Conservation (phyloP, 305 asterid genomes). For the Lippia alba region DNA sequence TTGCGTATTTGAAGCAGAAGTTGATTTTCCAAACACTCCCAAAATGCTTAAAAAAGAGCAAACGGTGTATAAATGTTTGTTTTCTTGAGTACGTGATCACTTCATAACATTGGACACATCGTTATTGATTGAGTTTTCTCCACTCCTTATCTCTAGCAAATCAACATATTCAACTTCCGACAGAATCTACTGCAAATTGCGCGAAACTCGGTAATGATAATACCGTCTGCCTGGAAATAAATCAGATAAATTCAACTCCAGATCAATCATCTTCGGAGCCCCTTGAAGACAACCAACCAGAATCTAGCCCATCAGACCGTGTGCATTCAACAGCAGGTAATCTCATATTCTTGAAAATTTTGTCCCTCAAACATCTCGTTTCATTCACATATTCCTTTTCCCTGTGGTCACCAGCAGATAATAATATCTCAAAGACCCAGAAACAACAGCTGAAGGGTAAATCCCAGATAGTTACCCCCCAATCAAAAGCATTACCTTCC, state of each 20-base stretch:
- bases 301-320: slow-evolving; percentile 30
- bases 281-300: slow-evolving; percentile 33
- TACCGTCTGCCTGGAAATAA: slow-evolving; percentile 33
- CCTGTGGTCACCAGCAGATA: slow-evolving; percentile 25
- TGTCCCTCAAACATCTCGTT: not conserved
- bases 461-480: not conserved
- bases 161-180: slow-evolving; percentile 29
- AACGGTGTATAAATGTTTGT: no score
- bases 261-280: slow-evolving; percentile 34
- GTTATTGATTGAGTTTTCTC: not conserved
- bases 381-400: not conserved
- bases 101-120: no score
- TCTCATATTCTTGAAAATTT: not conserved
- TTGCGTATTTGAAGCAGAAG: no score
- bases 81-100: no score
- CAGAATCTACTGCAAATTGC: slow-evolving; percentile 34
- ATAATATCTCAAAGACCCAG: slow-evolving; percentile 28
- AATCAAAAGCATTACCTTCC: slow-evolving; percentile 12
- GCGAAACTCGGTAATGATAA: slow-evolving; percentile 29
- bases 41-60: no score
- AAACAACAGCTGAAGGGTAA: not conserved
- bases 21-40: no score
- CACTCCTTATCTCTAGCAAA: slow-evolving; percentile 29
- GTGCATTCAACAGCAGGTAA: slow-evolving; percentile 29
- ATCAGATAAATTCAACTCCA: slow-evolving; percentile 26